Base-by-base conservation (phyloP, 2,329 filamentous ascomycete species). In the Penicillium janthinellum region DNA sequence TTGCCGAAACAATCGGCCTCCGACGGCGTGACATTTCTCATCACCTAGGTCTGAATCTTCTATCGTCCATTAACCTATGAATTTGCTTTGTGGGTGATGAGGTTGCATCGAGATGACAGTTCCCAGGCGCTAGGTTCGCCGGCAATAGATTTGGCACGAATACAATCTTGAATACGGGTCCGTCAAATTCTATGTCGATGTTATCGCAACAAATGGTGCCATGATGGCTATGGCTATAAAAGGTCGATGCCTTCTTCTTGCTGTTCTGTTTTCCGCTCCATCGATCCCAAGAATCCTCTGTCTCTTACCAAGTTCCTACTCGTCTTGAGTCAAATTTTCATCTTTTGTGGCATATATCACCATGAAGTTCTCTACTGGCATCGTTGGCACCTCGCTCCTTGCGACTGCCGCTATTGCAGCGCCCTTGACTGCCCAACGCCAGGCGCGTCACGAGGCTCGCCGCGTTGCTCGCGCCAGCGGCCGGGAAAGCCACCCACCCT, bases 321-420 rank as follows among this genome's bases (percentile, higher is more conserved):
- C 39, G 10, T 17, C 20, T 34, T 28, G 6, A 11, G 12, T 49
- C 22, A n/a, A 31, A 3, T 5, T n/a, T 11, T n/a, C 22, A 31
- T 31, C 25, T 17, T 7, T 31, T 15, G 14, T n/a, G 25, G 28
- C 55, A 58, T 20, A 41, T 28, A 20, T 48, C 73, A 80, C 64
- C 47, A 86, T 86, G 83, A 84, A 82, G 76, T 73, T 82, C 73
- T 67, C 78, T 54, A 62, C 77, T 50, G 57, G 74, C 59, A 64
- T 78, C 17, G 8, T 72, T 42, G 64, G 71, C 60, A 69, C 74
- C 63, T 68, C 75, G 53, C 64, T 82, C 47, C 73, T 80, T 57
- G 76, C 78, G 56, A 75, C 75, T 57, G 68, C 74, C 59, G 78
- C 76, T 50, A 52, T 81, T 38, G 82, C 80, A 38, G 80, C 81